These are phyloP conservation scores for Fabrea salina DNA, from an alignment of 169 alveolate species.

Conservation along the genomic window DNA sequence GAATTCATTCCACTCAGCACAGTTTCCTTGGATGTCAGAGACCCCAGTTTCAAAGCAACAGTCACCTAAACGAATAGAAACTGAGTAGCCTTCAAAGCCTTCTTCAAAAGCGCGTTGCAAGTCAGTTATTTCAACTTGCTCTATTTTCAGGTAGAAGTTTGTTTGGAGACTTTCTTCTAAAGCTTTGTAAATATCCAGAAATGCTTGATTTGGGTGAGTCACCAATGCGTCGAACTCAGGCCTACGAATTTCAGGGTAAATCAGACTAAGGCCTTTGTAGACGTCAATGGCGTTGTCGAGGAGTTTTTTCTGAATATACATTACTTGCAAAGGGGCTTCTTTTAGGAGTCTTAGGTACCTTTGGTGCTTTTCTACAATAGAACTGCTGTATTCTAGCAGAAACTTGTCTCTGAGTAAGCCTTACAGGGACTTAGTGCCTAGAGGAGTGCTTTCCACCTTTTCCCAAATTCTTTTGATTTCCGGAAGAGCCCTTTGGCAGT, in stretches of 20 bases:
- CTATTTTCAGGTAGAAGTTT: too few species aligned
- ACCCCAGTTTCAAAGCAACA: background rate
- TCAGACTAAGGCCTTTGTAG: background rate
- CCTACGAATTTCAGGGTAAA: background rate
- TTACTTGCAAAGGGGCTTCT: background rate
- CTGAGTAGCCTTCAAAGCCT: slow-evolving; percentile 24
- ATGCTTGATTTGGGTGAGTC: background rate
- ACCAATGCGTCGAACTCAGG: background rate
- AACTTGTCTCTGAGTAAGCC: background rate
- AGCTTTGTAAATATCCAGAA: background rate
- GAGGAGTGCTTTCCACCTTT: background rate
- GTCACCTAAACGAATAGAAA: background rate
- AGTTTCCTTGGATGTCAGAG: background rate
- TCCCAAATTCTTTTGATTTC: slow-evolving; percentile 26
- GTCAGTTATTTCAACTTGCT: background rate
- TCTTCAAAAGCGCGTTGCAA: background rate
- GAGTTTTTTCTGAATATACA: background rate
- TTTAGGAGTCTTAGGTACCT: background rate
- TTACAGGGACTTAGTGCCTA: slow-evolving; percentile 23
- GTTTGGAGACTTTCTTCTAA: too few species aligned
- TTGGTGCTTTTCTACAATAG: background rate
- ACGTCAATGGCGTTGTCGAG: background rate
- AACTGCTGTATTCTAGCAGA: background rate
- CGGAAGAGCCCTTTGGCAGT: slow-evolving; percentile 3
- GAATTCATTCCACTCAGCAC: background rate